Conservation (phyloP, 352 stramenopile genomes). For the Phytophthora capsici region DNA sequence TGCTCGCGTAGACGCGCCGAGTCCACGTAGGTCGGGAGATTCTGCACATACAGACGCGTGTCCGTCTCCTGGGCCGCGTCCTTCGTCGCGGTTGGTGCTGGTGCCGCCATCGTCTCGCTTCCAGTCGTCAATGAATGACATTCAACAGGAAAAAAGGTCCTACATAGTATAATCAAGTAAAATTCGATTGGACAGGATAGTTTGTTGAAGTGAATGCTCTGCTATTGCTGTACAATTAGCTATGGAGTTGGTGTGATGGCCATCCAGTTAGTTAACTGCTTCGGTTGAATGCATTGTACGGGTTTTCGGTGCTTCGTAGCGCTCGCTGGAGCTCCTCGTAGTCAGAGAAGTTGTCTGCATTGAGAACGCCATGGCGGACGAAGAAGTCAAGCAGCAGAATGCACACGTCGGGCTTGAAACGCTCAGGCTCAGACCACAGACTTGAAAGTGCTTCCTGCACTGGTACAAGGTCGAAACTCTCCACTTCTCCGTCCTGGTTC, state of each 20-base stretch:
- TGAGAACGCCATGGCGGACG: slow-evolving; percentile 67
- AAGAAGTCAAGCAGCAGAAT: slow-evolving; percentile 73
- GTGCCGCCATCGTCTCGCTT: slow-evolving; percentile 35
- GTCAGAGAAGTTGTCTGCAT: slow-evolving; percentile 57
- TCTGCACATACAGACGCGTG: slow-evolving; percentile 85
- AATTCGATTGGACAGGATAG: slow-evolving; percentile 16
- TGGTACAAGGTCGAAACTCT: slow-evolving; percentile 61
- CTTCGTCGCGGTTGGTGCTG: slow-evolving; percentile 18
- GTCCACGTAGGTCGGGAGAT: slow-evolving; percentile 82
- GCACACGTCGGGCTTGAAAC: slow-evolving; percentile 79
- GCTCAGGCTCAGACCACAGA: slow-evolving; percentile 52
- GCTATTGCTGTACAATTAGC: background rate
- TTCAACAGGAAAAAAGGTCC: no score
- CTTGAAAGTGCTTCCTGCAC: slow-evolving; percentile 44
- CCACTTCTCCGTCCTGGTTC: slow-evolving; percentile 70
- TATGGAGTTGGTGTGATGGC: background rate
- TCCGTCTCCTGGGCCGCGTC: slow-evolving; percentile 23
- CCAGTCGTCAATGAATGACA: slow-evolving; percentile 21
- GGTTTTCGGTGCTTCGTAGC: slow-evolving; percentile 33
- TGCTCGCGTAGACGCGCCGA: slow-evolving; percentile 75
- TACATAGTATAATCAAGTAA: no score
- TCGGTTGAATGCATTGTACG: slow-evolving; percentile 36
- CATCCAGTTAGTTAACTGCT: slow-evolving; percentile 2
- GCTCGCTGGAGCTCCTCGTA: slow-evolving; percentile 52
- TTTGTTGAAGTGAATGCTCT: slow-evolving; percentile 10